Evolutionary conservation across 139 green algal genomes (phyloP).

Genomic region (Medakamo hakoo): DNA sequence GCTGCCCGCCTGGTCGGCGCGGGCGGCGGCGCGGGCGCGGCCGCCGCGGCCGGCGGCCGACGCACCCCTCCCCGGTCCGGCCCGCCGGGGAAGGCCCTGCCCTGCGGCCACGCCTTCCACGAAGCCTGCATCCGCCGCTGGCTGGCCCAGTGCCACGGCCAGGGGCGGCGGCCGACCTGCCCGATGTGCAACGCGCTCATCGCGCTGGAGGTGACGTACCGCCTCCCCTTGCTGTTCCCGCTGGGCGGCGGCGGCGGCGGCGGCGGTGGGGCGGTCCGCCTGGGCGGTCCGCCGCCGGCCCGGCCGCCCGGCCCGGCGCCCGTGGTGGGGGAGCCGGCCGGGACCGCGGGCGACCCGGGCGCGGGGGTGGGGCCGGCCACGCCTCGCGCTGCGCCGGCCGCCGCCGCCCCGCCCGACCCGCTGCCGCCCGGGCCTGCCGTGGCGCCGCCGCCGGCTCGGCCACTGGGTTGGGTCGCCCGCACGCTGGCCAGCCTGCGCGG

Average conservation of each 20-base stretch:
- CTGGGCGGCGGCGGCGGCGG: too few relatives aligned
- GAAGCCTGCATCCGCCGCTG: slow-evolving; percentile 52
- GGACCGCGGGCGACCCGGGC: too few relatives aligned
- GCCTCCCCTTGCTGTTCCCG: slow-evolving; percentile 12
- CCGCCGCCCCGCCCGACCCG: too few relatives aligned
- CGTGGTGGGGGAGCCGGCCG: too few relatives aligned
- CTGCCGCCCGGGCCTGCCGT: too few relatives aligned
- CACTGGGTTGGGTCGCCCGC: too few relatives aligned
- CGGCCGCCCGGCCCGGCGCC: too few relatives aligned
- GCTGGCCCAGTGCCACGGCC: slow-evolving; percentile 55
- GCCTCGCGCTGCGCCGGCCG: too few relatives aligned
- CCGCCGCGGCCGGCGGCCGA: neutral
- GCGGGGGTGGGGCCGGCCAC: too few relatives aligned
- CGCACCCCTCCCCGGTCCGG: neutral
- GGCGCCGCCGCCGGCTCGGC: too few relatives aligned
- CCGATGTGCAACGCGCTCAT: slow-evolving; percentile 62
- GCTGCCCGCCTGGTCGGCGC: neutral
- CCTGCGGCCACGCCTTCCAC: slow-evolving; percentile 63
- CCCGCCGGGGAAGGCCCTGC: slow-evolving; percentile 22
- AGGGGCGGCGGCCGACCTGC: slow-evolving; percentile 35
- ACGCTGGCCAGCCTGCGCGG: too few relatives aligned
- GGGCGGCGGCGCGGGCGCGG: neutral
- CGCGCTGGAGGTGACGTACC: slow-evolving; percentile 36
- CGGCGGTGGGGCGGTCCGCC: neutral
- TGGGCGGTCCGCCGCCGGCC: neutral